Evolutionary conservation across 2,329 filamentous ascomycete genomes (phyloP).

Genomic region (Fusarium humuli): DNA sequence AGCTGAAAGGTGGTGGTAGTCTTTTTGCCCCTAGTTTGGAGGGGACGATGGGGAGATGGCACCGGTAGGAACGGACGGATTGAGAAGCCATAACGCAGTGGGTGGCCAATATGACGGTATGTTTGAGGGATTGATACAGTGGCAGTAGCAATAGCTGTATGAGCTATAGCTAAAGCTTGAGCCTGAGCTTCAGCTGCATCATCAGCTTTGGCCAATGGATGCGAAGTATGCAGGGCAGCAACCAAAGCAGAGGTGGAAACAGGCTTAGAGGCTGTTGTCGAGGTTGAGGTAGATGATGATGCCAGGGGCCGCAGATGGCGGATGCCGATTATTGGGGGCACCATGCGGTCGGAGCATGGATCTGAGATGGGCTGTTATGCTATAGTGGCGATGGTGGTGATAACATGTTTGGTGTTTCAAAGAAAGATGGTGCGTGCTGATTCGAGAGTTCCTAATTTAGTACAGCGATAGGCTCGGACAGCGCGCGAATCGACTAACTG

Average conservation of each 20-base stretch:
- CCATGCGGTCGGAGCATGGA: conserved; percentile 46
- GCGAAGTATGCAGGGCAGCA: conserved; percentile 18
- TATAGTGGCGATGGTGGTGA: conserved; percentile 23
- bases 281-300: conserved; percentile 23
- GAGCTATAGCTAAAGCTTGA: conserved; percentile 9
- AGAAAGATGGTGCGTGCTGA: conserved; percentile 4
- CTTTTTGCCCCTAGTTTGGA: conserved; percentile 62
- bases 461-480: neutral
- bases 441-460: conserved; percentile 16
- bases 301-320: conserved; percentile 46
- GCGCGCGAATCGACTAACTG: conserved; percentile 15
- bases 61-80: conserved; percentile 40
- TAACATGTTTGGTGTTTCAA: conserved; percentile 18
- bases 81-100: conserved; percentile 18
- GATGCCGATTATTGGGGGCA: conserved; percentile 40
- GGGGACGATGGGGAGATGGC: conserved; percentile 33
- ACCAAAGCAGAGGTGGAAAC: conserved; percentile 15
- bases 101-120: conserved; percentile 9
- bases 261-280: conserved; percentile 20
- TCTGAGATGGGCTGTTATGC: conserved; percentile 41
- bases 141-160: conserved; percentile 1
- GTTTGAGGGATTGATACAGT: neutral
- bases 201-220: conserved; percentile 10
- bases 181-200: neutral
- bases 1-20: conserved; percentile 65